These are phyloP conservation scores for Cryoendolithus antarcticus DNA, from an alignment of 2,329 filamentous ascomycete genomes.

Conservation along the genomic window DNA sequence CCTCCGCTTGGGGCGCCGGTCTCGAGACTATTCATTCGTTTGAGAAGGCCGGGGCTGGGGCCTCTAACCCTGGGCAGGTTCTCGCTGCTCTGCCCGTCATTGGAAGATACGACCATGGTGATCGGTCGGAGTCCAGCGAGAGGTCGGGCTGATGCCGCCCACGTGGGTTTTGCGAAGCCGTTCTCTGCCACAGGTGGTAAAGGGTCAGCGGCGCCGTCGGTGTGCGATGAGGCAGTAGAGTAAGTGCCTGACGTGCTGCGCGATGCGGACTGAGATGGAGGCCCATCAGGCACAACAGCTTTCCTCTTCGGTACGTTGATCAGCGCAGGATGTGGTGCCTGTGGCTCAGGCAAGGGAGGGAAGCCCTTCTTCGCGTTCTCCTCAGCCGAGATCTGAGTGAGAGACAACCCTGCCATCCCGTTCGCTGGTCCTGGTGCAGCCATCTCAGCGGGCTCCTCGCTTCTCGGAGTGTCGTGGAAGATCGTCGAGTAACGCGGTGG, in stretches of 20 bases:
- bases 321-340: constrained; percentile 3
- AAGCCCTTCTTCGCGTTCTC: constrained; percentile 9
- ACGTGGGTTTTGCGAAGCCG: constrained; percentile 21
- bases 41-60: constrained; percentile 30
- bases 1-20: constrained; percentile 3
- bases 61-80: constrained; percentile 16
- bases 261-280: constrained; percentile 2
- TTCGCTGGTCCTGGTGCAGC: constrained; percentile 11
- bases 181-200: background rate
- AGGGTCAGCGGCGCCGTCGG: too few relatives aligned
- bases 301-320: constrained; percentile 31
- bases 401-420: constrained; percentile 2
- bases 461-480: constrained; percentile 17
- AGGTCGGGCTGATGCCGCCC: constrained; percentile 15
- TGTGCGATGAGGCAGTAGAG: too few relatives aligned
- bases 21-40: constrained; percentile 36
- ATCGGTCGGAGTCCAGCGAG: background rate
- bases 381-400: constrained; percentile 5
- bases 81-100: constrained; percentile 1
- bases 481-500: constrained; percentile 34
- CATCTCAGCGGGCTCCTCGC: constrained; percentile 19
- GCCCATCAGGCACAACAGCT: constrained; percentile 19
- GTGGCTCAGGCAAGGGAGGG: constrained; percentile 3
- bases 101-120: constrained; percentile 1
- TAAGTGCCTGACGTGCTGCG: background rate